phyloP scores from a whole-genome alignment of 306 rosid genomes.

The Begonia loranthoides region DNA sequence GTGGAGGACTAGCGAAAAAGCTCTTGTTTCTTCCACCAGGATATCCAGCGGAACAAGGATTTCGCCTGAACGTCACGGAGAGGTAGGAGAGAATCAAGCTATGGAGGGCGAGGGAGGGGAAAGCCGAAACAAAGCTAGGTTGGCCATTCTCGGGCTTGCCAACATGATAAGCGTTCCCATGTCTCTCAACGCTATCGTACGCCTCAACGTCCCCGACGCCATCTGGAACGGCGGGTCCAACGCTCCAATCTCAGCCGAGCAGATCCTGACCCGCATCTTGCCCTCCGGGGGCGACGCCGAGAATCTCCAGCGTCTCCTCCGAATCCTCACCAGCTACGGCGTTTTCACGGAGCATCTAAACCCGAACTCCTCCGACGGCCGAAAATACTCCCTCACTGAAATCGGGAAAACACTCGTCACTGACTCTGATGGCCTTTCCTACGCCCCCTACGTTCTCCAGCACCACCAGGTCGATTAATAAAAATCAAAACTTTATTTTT shows the following conservation, averaged over 20 bases:
- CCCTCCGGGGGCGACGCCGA: constrained; percentile 57
- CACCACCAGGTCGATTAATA: constrained; percentile 58
- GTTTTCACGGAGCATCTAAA: constrained; percentile 49
- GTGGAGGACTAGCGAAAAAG: too few relatives aligned
- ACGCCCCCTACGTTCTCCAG: constrained; percentile 62
- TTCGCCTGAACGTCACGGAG: too few relatives aligned
- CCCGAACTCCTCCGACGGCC: constrained; percentile 16
- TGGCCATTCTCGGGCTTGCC: constrained; percentile 56
- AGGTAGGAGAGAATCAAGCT: neutral
- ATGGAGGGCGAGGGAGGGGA: constrained; percentile 23
- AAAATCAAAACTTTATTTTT: too few relatives aligned
- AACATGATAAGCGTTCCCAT: constrained; percentile 97
- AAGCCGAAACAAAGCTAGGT: constrained; percentile 36
- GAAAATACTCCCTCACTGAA: constrained; percentile 59
- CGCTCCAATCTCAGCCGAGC: constrained; percentile 45
- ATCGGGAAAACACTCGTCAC: constrained; percentile 68
- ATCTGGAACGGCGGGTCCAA: constrained; percentile 73
- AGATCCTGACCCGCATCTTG: constrained; percentile 38
- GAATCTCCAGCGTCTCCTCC: constrained; percentile 78
- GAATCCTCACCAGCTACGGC: constrained; percentile 64
- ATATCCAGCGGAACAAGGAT: too few relatives aligned
- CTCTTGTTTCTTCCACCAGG: too few relatives aligned
- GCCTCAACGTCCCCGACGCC: constrained; percentile 77
- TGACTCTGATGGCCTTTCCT: constrained; percentile 48
- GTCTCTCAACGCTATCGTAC: constrained; percentile 82